These are phyloP conservation scores for Geotrichum restrictum DNA, from an alignment of 1,139 yeast species.

Conservation along the genomic window DNA sequence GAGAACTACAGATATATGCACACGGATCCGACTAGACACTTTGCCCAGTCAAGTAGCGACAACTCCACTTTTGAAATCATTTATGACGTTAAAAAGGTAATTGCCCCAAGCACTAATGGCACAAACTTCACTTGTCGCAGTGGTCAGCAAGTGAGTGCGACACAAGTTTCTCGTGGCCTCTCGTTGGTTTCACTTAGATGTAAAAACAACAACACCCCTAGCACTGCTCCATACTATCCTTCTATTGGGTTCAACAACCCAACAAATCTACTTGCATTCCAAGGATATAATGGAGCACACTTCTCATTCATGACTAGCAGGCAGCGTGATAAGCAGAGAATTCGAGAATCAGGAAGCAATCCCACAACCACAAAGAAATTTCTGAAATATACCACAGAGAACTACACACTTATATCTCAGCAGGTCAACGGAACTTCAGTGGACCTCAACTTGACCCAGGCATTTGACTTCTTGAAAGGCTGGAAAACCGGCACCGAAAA, in stretches of 20 bases:
- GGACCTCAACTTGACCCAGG: neutral
- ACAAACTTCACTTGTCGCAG: neutral
- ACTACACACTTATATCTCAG: neutral
- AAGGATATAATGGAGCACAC: conserved; percentile 1
- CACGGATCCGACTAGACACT: neutral
- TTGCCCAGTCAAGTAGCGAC: neutral
- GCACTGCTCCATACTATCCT: neutral
- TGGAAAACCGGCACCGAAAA: neutral
- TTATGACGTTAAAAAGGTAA: neutral
- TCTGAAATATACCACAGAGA: neutral
- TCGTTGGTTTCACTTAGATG: neutral
- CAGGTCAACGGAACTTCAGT: conserved; percentile 2
- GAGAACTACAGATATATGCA: neutral
- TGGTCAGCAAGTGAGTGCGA: conserved; percentile 2
- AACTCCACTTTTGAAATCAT: neutral
- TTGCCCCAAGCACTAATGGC: neutral
- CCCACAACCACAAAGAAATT: neutral
- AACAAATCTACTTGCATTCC: neutral
- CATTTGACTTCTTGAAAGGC: neutral
- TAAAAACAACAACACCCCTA: neutral
- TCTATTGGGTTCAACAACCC: conserved; percentile 5
- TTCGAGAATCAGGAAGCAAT: neutral
- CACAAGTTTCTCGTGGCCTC: conserved; percentile 1
- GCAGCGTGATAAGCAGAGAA: conserved; percentile 4
- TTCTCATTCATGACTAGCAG: conserved; percentile 4